Conservation (phyloP, 2,329 filamentous ascomycete species). For the Cladosporium sp. region DNA sequence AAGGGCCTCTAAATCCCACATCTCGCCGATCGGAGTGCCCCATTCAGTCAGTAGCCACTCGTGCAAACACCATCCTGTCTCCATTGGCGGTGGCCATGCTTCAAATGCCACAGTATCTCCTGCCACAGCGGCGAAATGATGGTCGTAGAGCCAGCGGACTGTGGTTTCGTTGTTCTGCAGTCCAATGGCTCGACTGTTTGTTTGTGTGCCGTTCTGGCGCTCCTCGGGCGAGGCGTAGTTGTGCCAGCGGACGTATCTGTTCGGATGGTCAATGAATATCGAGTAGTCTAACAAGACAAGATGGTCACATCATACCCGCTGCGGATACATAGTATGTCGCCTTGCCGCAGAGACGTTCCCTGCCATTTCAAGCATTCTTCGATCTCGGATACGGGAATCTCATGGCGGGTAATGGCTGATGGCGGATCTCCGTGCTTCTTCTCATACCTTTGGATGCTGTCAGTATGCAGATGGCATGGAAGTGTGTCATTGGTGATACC, state of each 20-base stretch:
- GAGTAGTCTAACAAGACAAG: not conserved
- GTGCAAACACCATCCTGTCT: constrained; percentile 29
- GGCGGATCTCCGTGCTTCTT: constrained; percentile 48
- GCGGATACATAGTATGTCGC: constrained; percentile 54
- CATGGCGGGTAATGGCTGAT: constrained; percentile 50
- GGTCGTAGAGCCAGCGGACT: constrained; percentile 48
- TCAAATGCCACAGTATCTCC: constrained; percentile 34
- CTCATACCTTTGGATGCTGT: constrained; percentile 17
- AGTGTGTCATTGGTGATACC: constrained; percentile 17
- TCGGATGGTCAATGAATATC: not conserved
- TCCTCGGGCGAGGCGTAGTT: constrained; percentile 18
- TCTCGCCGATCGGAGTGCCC: constrained; percentile 40
- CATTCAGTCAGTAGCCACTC: constrained; percentile 34
- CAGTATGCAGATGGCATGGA: not conserved
- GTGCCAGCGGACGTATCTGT: constrained; percentile 30
- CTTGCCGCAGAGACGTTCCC: constrained; percentile 34
- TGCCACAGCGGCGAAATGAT: constrained; percentile 33
- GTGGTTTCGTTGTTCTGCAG: constrained; percentile 47
- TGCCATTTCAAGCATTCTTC: constrained; percentile 22
- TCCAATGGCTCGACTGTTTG: constrained; percentile 23
- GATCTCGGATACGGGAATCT: constrained; percentile 39
- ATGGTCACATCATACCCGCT: constrained; percentile 33
- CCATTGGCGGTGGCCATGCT: constrained; percentile 24
- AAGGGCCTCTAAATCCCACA: constrained; percentile 39
- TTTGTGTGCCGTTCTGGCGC: constrained; percentile 18